Evolutionary conservation across 2,329 filamentous ascomycete species (phyloP).

Genomic region (Arthrobotrys conoides): DNA sequence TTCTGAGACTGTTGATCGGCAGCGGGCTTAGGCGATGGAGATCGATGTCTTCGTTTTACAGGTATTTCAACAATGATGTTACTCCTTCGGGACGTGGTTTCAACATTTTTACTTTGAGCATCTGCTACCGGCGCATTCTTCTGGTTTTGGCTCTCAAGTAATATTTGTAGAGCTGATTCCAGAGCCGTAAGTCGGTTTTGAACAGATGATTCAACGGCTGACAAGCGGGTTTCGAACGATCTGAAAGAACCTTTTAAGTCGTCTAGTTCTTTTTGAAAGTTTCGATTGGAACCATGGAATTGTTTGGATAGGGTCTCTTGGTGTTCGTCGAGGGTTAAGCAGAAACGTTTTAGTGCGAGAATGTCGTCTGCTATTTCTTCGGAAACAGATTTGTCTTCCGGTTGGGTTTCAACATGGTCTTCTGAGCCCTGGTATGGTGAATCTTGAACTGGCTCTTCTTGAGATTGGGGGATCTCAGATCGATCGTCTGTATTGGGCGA

Average conservation of each 20-base stretch:
- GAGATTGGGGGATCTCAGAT: not conserved
- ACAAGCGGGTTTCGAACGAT: constrained; percentile 18
- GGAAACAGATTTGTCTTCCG: not conserved
- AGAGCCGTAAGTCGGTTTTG: constrained; percentile 32
- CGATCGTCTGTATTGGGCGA: not conserved
- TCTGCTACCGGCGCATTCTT: not conserved
- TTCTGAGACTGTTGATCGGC: constrained; percentile 26
- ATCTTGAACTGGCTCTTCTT: not conserved
- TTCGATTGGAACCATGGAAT: not conserved
- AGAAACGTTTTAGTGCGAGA: constrained; percentile 42
- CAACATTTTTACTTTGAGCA: not conserved
- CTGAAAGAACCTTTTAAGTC: constrained; percentile 24
- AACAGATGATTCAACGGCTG: constrained; percentile 36
- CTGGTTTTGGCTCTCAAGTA: constrained; percentile 43
- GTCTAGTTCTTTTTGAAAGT: not conserved
- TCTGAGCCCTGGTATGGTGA: not conserved
- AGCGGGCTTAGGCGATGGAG: constrained; percentile 1
- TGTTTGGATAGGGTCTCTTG: constrained; percentile 33
- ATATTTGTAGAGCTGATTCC: constrained; percentile 40
- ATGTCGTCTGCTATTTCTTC: constrained; percentile 42
- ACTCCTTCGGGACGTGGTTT: constrained; percentile 22
- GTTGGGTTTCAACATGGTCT: not conserved
- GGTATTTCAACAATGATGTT: constrained; percentile 48
- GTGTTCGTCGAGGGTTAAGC: constrained; percentile 38
- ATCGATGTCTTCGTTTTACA: constrained; percentile 18